phyloP scores from a whole-genome alignment of 768 basidiomycete species.

The Psilocybe tampanensis region DNA sequence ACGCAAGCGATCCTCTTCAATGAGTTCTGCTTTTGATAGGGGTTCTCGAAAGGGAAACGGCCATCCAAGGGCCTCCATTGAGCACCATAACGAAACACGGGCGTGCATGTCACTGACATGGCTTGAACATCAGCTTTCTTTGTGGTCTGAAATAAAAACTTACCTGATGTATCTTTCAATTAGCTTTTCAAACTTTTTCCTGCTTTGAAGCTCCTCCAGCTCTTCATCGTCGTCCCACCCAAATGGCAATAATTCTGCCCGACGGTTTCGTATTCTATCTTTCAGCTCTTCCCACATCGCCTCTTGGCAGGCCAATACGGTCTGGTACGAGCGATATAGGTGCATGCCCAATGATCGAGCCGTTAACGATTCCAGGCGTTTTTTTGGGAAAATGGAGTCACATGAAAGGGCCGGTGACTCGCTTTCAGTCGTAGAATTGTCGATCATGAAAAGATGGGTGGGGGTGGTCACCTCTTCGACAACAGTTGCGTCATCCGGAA shows the following conservation, averaged over 20 bases:
- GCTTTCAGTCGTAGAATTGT: slow-evolving; percentile 47
- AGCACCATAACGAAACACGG: slow-evolving; percentile 66
- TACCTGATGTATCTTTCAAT: slow-evolving; percentile 60
- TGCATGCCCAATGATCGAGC: slow-evolving; percentile 74
- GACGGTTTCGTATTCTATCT: slow-evolving; percentile 60
- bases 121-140: neutral
- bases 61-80: slow-evolving; percentile 61
- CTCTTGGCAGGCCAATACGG: slow-evolving; percentile 67
- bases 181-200: slow-evolving; percentile 61
- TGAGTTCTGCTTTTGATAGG: slow-evolving; percentile 67
- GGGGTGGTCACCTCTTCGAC: slow-evolving; percentile 23
- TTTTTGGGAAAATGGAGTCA: slow-evolving; percentile 37
- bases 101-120: slow-evolving; percentile 62
- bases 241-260: slow-evolving; percentile 51
- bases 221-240: slow-evolving; percentile 78
- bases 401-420: slow-evolving; percentile 35
- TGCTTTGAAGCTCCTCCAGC: slow-evolving; percentile 54
- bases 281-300: slow-evolving; percentile 79
- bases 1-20: slow-evolving; percentile 66
- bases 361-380: slow-evolving; percentile 47
- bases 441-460: slow-evolving; percentile 45
- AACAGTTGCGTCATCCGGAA: slow-evolving; percentile 2
- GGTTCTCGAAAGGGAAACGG: slow-evolving; percentile 60
- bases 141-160: slow-evolving; percentile 21
- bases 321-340: slow-evolving; percentile 62